Percentiles rank a stretch among this genome's conserved stretches.
Evolutionary conservation across 371 early-diverging fungal genomes (phyloP).

Genomic region (Mucor piriformis): DNA sequence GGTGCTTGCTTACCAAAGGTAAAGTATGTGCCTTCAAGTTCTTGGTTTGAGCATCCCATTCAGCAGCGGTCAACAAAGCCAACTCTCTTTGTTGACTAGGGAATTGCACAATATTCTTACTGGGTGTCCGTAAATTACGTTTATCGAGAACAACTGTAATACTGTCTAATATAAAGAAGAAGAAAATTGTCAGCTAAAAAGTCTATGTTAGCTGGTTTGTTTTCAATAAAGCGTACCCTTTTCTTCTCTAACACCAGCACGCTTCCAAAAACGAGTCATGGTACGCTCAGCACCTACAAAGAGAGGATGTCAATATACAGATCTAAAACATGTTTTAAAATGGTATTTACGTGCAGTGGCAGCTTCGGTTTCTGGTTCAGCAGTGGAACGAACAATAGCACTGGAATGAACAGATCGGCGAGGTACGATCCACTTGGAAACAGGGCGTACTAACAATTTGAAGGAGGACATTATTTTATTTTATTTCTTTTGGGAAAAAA

Average conservation of each 20-base stretch:
- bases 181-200: neutral
- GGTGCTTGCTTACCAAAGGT: slow-evolving; percentile 68
- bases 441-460: slow-evolving; percentile 10
- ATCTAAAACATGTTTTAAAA: no score
- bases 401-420: slow-evolving; percentile 19
- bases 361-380: slow-evolving; percentile 23
- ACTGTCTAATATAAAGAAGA: slow-evolving; percentile 36
- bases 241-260: slow-evolving; percentile 61
- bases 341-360: slow-evolving; percentile 29
- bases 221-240: slow-evolving; percentile 50
- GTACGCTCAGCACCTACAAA: slow-evolving; percentile 58
- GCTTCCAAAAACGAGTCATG: slow-evolving; percentile 79
- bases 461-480: slow-evolving; percentile 1
- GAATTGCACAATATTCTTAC: slow-evolving; percentile 69
- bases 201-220: no score
- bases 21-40: slow-evolving; percentile 82
- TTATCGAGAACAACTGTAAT: slow-evolving; percentile 75
- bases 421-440: slow-evolving; percentile 1
- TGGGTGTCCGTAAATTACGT: slow-evolving; percentile 84
- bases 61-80: slow-evolving; percentile 85
- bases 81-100: slow-evolving; percentile 59
- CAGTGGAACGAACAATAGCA: slow-evolving; percentile 6
- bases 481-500: neutral
- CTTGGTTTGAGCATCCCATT: slow-evolving; percentile 90
- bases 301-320: no score